Conservation (phyloP, 306 rosid genomes). For the Prunus salicina region DNA sequence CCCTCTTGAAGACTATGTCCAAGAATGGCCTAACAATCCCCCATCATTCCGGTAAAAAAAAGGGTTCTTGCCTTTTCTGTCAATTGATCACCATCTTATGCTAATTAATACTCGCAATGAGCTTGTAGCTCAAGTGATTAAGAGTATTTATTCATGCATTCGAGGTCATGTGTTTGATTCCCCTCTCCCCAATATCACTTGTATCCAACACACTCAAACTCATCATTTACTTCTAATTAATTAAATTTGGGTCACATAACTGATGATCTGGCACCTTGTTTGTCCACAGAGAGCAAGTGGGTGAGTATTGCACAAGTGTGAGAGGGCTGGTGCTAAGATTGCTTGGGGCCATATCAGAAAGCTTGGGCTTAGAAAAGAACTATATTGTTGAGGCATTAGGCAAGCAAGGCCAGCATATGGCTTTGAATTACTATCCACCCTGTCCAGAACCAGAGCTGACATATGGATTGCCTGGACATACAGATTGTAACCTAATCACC, state of each 20-base stretch:
- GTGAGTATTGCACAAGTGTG: constrained; percentile 35
- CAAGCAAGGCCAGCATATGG: constrained; percentile 52
- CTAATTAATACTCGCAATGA: background rate
- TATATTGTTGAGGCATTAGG: constrained; percentile 31
- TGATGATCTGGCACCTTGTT: background rate
- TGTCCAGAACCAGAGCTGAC: constrained; percentile 59
- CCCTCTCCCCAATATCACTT: too few species aligned
- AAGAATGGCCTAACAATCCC: constrained; percentile 53
- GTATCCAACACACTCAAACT: too few species aligned
- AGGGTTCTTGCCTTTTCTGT: background rate
- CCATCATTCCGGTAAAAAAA: constrained; percentile 36
- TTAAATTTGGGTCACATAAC: background rate
- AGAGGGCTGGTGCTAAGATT: constrained; percentile 36
- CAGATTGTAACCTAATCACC: constrained; percentile 48
- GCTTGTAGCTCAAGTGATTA: too few species aligned
- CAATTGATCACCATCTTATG: background rate
- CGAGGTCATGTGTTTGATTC: too few species aligned
- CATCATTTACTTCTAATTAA: background rate
- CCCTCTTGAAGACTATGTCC: constrained; percentile 37
- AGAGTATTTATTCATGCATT: too few species aligned
- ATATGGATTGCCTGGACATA: constrained; percentile 49
- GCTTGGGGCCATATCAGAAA: constrained; percentile 48
- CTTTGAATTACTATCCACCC: constrained; percentile 52
- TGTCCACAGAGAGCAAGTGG: constrained; percentile 27
- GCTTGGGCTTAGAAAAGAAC: constrained; percentile 37